Evolutionary conservation across 208 protist species (phyloP), one percentile per base, ranked within the genome.

Genomic region (Angomonas ambiguus): DNA sequence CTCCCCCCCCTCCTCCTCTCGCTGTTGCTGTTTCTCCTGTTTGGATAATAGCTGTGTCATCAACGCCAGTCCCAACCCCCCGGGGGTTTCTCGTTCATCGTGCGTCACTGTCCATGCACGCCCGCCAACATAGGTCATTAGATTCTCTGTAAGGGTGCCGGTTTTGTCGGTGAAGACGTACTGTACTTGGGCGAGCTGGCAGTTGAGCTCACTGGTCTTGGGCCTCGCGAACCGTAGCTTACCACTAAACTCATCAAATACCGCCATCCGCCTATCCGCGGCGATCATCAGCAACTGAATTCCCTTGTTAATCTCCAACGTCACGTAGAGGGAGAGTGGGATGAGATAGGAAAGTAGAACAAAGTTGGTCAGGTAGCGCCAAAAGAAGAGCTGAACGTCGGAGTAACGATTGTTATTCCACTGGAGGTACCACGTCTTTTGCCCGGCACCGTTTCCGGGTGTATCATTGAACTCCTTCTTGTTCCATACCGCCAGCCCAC

Each of bases 131-230:
- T 91, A 95, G 3, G 82, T 86, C 92, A 97, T 97, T 5, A 84
- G 42, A 53, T 96, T 96, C 59, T 96, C 82, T 24, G 92, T 96
- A 55, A 96, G 65, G 13, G 92, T 96, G 30, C 92, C 92, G 11
- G 92, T 97, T 64, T 97, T 97, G 71, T 97, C 92, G 2, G 88
- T 91, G 74, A 97, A 97, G 51, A 97, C 85, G 74, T 92, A 93
- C 51, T 75, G 75, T 61, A 97, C 80, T 48, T 84, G 76, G 2
- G 79, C 83, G 27, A 97, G 76, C 65, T 96, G 80, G 31, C 62
- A 83, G 83, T 97, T 97, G 10, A 97, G 72, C 62, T 94, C 79
- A 0, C 87, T 91, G 22, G 91, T 96, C 63, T 89, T 90, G 8
- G 89, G 87, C 1, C 86, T 70, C 25, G 83, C 67, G 5, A 71